Conservation (phyloP, 495 filamentous ascomycete species). For the Neurospora sp. region DNA sequence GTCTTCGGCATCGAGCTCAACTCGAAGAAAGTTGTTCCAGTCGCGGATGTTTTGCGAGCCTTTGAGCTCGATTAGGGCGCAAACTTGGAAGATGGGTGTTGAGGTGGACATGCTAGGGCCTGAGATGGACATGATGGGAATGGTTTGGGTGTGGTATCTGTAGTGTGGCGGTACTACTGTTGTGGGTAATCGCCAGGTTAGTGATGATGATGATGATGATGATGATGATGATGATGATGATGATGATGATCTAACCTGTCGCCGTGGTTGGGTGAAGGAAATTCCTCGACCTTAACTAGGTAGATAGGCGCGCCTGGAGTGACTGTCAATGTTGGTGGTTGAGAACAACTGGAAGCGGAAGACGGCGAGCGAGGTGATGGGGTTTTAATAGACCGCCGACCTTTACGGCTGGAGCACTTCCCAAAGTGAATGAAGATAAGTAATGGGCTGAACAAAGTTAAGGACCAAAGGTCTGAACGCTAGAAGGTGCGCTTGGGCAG, state of each 20-base stretch:
- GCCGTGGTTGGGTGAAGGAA: neutral
- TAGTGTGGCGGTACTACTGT: neutral
- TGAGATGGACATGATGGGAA: neutral
- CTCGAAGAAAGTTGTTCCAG: neutral
- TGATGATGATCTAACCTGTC: neutral
- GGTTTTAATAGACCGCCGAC: neutral
- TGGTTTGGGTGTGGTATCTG: neutral
- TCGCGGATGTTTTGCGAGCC: neutral
- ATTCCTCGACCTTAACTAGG: neutral
- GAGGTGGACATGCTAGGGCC: neutral
- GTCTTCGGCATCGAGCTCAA: neutral
- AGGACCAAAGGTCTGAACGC: neutral
- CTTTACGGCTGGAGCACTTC: neutral
- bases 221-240: neutral
- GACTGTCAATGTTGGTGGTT: neutral
- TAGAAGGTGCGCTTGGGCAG: neutral
- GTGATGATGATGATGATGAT: neutral
- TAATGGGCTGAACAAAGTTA: neutral
- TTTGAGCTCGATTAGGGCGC: neutral
- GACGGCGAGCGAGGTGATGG: neutral
- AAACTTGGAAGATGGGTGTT: neutral
- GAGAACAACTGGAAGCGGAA: neutral
- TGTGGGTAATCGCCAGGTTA: neutral
- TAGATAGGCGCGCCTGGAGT: neutral
- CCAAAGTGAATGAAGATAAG: neutral